These are phyloP conservation scores for Glaciozyma martinii DNA, from an alignment of 768 basidiomycete genomes.

Conservation along the genomic window DNA sequence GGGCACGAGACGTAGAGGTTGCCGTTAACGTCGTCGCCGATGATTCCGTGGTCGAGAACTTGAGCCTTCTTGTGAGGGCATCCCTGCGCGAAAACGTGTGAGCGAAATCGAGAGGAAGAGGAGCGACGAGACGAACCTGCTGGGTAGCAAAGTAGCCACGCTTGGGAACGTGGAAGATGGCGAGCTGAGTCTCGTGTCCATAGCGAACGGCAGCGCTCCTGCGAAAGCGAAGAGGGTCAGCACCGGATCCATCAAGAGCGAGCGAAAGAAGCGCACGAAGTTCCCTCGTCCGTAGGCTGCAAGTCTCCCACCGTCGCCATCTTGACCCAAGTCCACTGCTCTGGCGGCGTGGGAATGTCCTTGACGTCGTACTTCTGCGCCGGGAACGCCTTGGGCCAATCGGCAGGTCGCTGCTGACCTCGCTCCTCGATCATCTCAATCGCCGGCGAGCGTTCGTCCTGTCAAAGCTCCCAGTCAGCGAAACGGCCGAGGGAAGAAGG, in stretches of 20 bases:
- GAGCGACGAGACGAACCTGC: slow-evolving; percentile 46
- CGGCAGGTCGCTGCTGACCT: slow-evolving; percentile 55
- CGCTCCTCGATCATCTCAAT: slow-evolving; percentile 54
- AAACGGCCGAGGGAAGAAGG: not conserved
- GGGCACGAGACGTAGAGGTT: slow-evolving; percentile 47
- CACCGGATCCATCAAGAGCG: not conserved
- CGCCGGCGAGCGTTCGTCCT: slow-evolving; percentile 44
- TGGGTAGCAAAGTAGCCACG: slow-evolving; percentile 59
- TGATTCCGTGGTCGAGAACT: slow-evolving; percentile 57
- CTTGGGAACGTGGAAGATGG: slow-evolving; percentile 56
- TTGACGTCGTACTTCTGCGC: slow-evolving; percentile 45
- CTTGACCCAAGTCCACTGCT: slow-evolving; percentile 52
- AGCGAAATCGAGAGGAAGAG: not conserved
- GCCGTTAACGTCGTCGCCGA: slow-evolving; percentile 55
- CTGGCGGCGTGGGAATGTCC: slow-evolving; percentile 45
- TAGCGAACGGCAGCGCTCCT: slow-evolving; percentile 49
- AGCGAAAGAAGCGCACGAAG: slow-evolving; percentile 36
- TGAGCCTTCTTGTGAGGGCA: slow-evolving; percentile 48
- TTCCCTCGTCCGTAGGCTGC: slow-evolving; percentile 35
- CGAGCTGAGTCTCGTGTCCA: slow-evolving; percentile 56
- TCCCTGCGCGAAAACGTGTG: not conserved
- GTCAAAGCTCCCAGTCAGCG: not conserved
- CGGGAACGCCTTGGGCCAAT: slow-evolving; percentile 57
- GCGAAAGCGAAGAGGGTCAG: not conserved
- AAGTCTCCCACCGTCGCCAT: slow-evolving; percentile 50